Conservation (phyloP, 495 filamentous ascomycete species). For the Xanthoparmelia taractica region DNA sequence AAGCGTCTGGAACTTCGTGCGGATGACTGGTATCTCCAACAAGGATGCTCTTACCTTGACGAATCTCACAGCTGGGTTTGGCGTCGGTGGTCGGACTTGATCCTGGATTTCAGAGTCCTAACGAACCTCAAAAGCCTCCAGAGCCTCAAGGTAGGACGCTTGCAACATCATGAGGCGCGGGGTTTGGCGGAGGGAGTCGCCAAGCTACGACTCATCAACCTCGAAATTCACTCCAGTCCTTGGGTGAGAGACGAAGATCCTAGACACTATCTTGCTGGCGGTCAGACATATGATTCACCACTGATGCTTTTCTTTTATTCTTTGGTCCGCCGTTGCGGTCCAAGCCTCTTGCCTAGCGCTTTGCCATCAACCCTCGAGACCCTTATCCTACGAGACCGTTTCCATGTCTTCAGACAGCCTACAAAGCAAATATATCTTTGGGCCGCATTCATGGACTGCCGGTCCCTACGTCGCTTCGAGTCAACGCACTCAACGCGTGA, state of each 20-base stretch:
- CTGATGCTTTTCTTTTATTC: not conserved
- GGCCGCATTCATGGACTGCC: not conserved
- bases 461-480: not conserved
- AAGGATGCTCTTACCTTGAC: not conserved
- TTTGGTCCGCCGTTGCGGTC: not conserved
- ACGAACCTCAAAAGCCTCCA: not conserved
- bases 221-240: not conserved
- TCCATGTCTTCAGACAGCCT: not conserved
- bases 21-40: not conserved
- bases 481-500: not conserved
- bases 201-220: not conserved
- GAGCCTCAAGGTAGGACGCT: not conserved
- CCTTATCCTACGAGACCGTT: not conserved
- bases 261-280: not conserved
- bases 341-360: not conserved
- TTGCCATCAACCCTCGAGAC: not conserved
- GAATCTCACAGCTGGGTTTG: constrained; percentile 1
- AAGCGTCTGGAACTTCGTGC: not conserved
- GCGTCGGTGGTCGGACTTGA: not conserved
- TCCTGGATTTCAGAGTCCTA: not conserved
- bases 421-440: not conserved
- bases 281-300: not conserved
- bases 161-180: not conserved
- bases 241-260: not conserved
- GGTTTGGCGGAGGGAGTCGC: not conserved